phyloP scores from a whole-genome alignment of 768 basidiomycete genomes.

The Pisolithus tinctorius region DNA sequence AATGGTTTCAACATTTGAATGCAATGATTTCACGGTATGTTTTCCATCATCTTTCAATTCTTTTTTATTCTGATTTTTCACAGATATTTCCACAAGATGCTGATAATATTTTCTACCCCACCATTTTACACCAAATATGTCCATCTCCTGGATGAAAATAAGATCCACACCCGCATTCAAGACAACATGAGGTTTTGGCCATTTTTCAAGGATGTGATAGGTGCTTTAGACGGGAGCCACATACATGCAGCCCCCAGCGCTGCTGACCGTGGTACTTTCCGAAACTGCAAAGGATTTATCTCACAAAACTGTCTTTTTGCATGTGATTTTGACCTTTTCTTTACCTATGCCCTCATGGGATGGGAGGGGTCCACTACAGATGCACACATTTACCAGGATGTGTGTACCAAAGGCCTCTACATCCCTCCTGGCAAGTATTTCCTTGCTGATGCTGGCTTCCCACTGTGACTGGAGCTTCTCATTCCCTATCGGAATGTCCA shows the following conservation, averaged over 20 bases:
- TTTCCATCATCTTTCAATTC: neutral
- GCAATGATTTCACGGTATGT: neutral
- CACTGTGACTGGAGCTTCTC: too few relatives aligned
- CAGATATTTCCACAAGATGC: constrained; percentile 25
- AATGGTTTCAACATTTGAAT: neutral
- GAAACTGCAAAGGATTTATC: constrained; percentile 19
- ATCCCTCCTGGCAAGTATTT: constrained; percentile 29
- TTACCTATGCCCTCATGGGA: constrained; percentile 33
- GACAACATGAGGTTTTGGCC: too few relatives aligned
- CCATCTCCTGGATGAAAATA: neutral
- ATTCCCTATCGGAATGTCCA: too few relatives aligned
- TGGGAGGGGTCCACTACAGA: constrained; percentile 36
- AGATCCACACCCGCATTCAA: too few relatives aligned
- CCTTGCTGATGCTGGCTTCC: constrained; percentile 11
- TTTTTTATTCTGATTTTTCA: neutral
- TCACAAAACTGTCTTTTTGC: constrained; percentile 33
- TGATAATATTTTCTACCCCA: constrained; percentile 17
- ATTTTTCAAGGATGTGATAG: constrained; percentile 18
- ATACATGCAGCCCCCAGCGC: constrained; percentile 11
- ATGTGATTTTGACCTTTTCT: constrained; percentile 27
- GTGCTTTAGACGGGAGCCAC: constrained; percentile 23
- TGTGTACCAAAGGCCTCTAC: constrained; percentile 19
- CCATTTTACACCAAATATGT: constrained; percentile 25
- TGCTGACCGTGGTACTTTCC: constrained; percentile 4
- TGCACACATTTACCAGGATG: constrained; percentile 26